A percentile compares a stretch with the other conserved stretches of the same genome.
These are phyloP conservation scores for Blastocystis sp. DNA, from an alignment of 352 stramenopile genomes.

Conservation along the genomic window DNA sequence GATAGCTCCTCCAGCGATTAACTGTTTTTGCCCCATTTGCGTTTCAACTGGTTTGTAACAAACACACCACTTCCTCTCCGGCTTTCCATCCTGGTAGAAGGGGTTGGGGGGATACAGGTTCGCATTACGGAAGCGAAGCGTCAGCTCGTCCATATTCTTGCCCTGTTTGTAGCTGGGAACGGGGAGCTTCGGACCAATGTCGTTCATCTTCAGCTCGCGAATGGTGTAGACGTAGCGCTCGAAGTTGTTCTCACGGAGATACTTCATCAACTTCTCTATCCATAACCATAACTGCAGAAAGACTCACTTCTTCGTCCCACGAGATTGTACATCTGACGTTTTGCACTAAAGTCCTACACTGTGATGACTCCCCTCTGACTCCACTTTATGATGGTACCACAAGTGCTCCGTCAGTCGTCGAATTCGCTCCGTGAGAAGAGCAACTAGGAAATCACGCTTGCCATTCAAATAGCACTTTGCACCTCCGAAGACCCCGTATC, in stretches of 20 bases:
- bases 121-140: constrained; percentile 64
- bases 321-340: constrained; percentile 59
- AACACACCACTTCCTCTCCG: constrained; percentile 1
- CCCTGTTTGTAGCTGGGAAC: constrained; percentile 59
- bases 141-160: constrained; percentile 28
- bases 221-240: constrained; percentile 69
- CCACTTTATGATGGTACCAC: constrained; percentile 61
- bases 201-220: constrained; percentile 68
- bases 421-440: constrained; percentile 68
- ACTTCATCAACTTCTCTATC: constrained; percentile 68
- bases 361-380: not conserved
- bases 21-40: constrained; percentile 21
- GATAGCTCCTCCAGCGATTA: constrained; percentile 43
- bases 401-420: constrained; percentile 63
- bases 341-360: constrained; percentile 60
- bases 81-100: constrained; percentile 67
- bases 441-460: constrained; percentile 36
- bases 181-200: constrained; percentile 62
- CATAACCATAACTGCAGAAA: not conserved
- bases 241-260: constrained; percentile 66
- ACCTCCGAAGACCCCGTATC: constrained; percentile 66
- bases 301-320: constrained; percentile 63
- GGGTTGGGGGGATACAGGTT: constrained; percentile 68
- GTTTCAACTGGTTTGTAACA: not conserved
- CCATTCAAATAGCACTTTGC: constrained; percentile 11